These are phyloP conservation scores for Emergomyces orientalis DNA, from an alignment of 2,329 filamentous ascomycete species.

Conservation along the genomic window DNA sequence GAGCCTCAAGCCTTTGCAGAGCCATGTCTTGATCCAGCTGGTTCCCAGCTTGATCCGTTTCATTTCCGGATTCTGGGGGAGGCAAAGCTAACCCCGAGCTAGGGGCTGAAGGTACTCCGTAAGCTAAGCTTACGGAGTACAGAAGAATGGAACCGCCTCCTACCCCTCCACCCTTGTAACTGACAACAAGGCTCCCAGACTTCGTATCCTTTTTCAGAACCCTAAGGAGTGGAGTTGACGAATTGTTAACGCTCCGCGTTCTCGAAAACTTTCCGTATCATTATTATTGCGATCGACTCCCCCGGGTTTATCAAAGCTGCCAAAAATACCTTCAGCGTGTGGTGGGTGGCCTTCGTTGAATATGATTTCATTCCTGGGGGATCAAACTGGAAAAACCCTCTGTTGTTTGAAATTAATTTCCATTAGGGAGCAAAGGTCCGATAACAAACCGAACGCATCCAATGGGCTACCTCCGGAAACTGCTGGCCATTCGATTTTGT, in stretches of 20 bases:
- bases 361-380: not conserved
- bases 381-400: not conserved
- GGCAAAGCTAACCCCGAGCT: not conserved
- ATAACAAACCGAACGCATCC: not conserved
- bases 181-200: not conserved
- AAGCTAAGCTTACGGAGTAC: no score
- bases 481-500: not conserved
- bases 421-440: not conserved
- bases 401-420: no score
- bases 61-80: conserved; percentile 4
- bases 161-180: not conserved
- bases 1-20: not conserved
- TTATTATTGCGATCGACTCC: not conserved
- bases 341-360: not conserved
- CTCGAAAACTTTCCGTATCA: not conserved
- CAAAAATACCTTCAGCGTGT: not conserved
- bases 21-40: not conserved
- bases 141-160: no score
- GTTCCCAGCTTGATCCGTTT: not conserved
- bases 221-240: not conserved
- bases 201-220: not conserved
- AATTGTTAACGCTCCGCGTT: not conserved
- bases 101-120: not conserved
- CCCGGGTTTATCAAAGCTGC: not conserved
- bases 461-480: not conserved